phyloP scores from a whole-genome alignment of 441 rosid genomes.

The Omphalea diandra region DNA sequence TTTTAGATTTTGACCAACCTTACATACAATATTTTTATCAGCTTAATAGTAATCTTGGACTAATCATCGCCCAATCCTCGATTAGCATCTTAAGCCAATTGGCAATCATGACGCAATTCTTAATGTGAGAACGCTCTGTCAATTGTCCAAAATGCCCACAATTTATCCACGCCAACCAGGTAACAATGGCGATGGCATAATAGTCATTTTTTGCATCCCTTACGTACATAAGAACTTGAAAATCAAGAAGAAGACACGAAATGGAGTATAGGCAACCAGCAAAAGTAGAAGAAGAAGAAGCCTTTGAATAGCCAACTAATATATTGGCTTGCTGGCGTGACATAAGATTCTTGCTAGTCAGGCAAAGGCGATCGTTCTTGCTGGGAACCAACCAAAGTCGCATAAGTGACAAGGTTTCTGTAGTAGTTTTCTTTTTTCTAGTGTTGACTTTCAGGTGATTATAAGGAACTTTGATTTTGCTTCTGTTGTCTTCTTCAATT shows the following conservation, averaged over 20 bases:
- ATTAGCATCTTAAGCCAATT: background rate
- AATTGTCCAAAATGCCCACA: slow-evolving; percentile 26
- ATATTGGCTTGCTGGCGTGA: slow-evolving; percentile 13
- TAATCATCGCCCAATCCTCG: background rate
- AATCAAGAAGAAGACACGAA: slow-evolving; percentile 20
- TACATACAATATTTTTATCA: too few relatives aligned
- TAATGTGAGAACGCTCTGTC: background rate
- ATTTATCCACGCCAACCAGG: background rate
- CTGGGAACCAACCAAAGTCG: background rate
- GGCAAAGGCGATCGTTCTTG: background rate
- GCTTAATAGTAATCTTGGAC: too few relatives aligned
- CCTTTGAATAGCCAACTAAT: slow-evolving; percentile 18
- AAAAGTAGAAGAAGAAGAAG: too few relatives aligned
- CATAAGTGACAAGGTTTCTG: slow-evolving; percentile 13
- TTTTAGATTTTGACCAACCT: too few relatives aligned
- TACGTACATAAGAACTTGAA: slow-evolving; percentile 18
- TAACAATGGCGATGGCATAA: slow-evolving; percentile 10
- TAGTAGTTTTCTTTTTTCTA: background rate
- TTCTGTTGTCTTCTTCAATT: background rate
- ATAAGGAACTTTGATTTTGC: background rate
- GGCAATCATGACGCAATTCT: background rate
- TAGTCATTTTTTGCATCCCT: slow-evolving; percentile 30
- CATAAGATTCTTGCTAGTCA: slow-evolving; percentile 21
- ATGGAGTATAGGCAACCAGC: slow-evolving; percentile 38
- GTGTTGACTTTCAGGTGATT: background rate